Base-by-base conservation (phyloP, 2,329 filamentous ascomycete genomes). In the Diaporthe sp. region DNA sequence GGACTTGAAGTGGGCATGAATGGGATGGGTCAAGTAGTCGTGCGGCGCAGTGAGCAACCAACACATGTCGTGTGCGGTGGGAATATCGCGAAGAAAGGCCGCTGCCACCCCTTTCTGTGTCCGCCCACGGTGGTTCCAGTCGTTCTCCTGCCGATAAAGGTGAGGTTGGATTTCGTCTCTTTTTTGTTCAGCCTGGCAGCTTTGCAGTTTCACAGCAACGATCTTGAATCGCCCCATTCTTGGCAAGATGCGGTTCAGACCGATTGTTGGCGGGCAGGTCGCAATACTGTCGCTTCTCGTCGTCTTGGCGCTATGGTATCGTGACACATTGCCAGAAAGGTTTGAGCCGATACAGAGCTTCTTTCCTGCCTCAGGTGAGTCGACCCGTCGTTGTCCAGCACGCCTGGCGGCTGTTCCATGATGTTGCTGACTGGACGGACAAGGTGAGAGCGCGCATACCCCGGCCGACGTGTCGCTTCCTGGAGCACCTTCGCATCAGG, bases 331-430 rank as follows among this genome's bases (percentile, higher is more conserved):
- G 46, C 17, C 44, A 22, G 70, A 44, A 42, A 73, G 4, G 15
- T 55, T 34, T n/a, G 46, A 61, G n/a, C 58, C 70, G 25, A 34
- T 55, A 42, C 39, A 55, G 15, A 55, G n/a, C 3, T 12, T 55
- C 3, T 73, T 73, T 37, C 70, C 58, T 51, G 39, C n/a, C n/a
- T 42, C 70, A 42, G 70, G 70, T 73, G 46, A 73, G 70, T 37
- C 46, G 10, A 4, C 9, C n/a, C 25, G 34, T 25, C 22, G 42
- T 39, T 44, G 34, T 42, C 31, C 25, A 25, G 57, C 13, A 22
- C 19, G 58, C 7, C 12, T 17, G 37, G 46, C 17, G 31, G 58
- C 34, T 15, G 19, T 39, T 44, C 15, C 12, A 39, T 17, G 17
- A 34, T 28, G 58, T 28, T n/a, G 31, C 70, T 73, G 58, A 65